Evolutionary conservation across 441 rosid genomes (phyloP).

Genomic region (Breynia disticha): DNA sequence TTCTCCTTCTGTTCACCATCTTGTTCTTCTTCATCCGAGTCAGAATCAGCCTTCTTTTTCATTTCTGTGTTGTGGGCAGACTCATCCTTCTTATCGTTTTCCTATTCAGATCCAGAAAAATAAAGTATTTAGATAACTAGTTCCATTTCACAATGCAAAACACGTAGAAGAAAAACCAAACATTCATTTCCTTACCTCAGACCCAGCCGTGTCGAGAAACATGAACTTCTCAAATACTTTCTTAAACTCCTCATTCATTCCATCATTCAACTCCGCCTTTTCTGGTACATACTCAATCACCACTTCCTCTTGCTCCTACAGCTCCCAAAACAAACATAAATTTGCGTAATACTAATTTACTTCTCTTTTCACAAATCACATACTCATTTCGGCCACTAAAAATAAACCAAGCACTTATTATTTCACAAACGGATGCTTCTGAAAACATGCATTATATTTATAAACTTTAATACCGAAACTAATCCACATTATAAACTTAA

Average conservation of each 20-base stretch:
- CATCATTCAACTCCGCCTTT: slow-evolving; percentile 71
- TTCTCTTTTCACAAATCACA: too few species aligned
- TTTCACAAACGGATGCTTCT: too few species aligned
- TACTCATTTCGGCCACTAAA: too few species aligned
- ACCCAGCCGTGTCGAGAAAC: slow-evolving; percentile 36
- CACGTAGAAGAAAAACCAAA: not conserved
- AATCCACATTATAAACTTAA: too few species aligned
- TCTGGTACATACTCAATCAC: slow-evolving; percentile 87
- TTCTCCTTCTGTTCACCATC: slow-evolving; percentile 63
- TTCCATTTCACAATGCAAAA: not conserved
- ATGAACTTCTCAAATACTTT: slow-evolving; percentile 79
- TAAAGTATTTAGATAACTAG: not conserved
- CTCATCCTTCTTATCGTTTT: slow-evolving; percentile 49
- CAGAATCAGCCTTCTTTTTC: slow-evolving; percentile 61
- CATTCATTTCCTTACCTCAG: slow-evolving; percentile 40
- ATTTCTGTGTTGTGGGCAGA: slow-evolving; percentile 47
- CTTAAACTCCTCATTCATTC: slow-evolving; percentile 67
- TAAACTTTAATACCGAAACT: too few species aligned
- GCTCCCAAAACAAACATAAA: not conserved
- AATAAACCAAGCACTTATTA: too few species aligned
- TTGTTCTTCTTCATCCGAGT: slow-evolving; percentile 66
- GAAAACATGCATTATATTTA: too few species aligned
- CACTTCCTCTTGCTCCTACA: slow-evolving; percentile 54
- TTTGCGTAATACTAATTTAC: too few species aligned
- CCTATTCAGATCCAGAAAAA: slow-evolving; percentile 34